Base-by-base conservation (phyloP, 2,329 filamentous ascomycete species). In the Epicoccum nigrum region DNA sequence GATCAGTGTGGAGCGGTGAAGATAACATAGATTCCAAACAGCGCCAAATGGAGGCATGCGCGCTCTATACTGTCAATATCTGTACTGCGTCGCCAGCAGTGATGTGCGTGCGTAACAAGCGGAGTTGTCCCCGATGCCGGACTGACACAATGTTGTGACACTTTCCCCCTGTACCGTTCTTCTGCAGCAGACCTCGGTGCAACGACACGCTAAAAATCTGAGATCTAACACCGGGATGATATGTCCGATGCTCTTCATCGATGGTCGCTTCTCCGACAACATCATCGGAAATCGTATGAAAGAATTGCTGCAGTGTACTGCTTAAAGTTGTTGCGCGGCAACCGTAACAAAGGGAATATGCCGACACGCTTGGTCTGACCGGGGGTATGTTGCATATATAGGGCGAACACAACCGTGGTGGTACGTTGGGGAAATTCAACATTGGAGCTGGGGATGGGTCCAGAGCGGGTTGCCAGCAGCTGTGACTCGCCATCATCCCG, bases 401-500 rank as follows among this genome's bases (percentile, higher is more conserved):
- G n/a, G n/a, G 23, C 23, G 23, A 25, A 25, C 6, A 25, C 23
- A 25, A 9, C 23, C 23, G 9, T 9, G 6, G 23, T 25, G 23
- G 9, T 9, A 25, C 23, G 23, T 25, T 9, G 23, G 9, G 6
- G 9, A 25, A 25, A 9, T 7, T 25, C 6, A 25, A 25, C 9
- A 9, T 25, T 25, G 23, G 23, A 25, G 23, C 33, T 47, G 48
- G 31, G 45, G 64, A 60, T 57, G 33, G 30, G 54, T 55, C 58
- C 56, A 59, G 63, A 51, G 58, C 59, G 69, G 70, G 69, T 72
- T 25, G 9, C 28, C 13, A 30, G 13, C 11, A 30, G 13, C 28
- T n/a, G 28, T 30, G 28, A 7, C 7, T 30, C 28, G 58, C 49
- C 48, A 54, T 54, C 53, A 51, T 56, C 39, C 60, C 56, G 54